Percentiles rank a stretch among this genome's conserved stretches.
phyloP scores from a whole-genome alignment of 495 filamentous ascomycete genomes.

The Platismatia glauca region DNA sequence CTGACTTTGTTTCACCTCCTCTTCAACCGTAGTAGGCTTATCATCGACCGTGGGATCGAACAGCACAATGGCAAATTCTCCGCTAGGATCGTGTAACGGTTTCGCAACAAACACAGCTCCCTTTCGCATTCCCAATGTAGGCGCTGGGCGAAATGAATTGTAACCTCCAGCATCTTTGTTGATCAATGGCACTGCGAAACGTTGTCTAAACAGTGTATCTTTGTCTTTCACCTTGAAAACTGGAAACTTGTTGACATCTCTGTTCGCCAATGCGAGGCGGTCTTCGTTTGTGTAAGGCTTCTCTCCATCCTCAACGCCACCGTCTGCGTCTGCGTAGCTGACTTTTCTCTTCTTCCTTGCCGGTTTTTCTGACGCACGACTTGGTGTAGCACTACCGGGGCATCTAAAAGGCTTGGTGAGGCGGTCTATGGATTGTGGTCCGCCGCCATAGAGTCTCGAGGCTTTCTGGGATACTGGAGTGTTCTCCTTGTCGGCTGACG shows the following conservation, averaged over 20 bases:
- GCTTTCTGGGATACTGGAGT: conserved; percentile 28
- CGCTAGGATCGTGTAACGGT: conserved; percentile 87
- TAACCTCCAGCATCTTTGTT: conserved; percentile 68
- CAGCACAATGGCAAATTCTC: conserved; percentile 92
- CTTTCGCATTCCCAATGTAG: conserved; percentile 74
- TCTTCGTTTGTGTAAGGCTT: conserved; percentile 86
- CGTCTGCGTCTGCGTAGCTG: conserved; percentile 79
- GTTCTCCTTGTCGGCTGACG: conserved; percentile 32
- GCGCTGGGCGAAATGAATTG: conserved; percentile 68
- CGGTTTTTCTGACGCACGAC: conserved; percentile 69
- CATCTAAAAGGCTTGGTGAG: conserved; percentile 88
- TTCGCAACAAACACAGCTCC: conserved; percentile 82
- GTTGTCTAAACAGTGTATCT: conserved; percentile 64
- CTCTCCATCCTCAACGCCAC: conserved; percentile 54
- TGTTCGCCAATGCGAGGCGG: conserved; percentile 71
- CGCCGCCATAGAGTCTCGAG: conserved; percentile 29
- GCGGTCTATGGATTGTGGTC: conserved; percentile 53
- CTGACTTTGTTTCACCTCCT: conserved; percentile 42
- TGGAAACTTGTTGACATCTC: conserved; percentile 83
- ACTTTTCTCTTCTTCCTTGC: conserved; percentile 80
- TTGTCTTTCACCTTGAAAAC: conserved; percentile 89
- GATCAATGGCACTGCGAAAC: conserved; percentile 78
- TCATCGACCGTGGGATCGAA: conserved; percentile 94
- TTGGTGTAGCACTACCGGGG: conserved; percentile 66
- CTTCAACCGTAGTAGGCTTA: conserved; percentile 39